phyloP scores from a whole-genome alignment of 208 protist species.

The Crithidia thermophila region DNA sequence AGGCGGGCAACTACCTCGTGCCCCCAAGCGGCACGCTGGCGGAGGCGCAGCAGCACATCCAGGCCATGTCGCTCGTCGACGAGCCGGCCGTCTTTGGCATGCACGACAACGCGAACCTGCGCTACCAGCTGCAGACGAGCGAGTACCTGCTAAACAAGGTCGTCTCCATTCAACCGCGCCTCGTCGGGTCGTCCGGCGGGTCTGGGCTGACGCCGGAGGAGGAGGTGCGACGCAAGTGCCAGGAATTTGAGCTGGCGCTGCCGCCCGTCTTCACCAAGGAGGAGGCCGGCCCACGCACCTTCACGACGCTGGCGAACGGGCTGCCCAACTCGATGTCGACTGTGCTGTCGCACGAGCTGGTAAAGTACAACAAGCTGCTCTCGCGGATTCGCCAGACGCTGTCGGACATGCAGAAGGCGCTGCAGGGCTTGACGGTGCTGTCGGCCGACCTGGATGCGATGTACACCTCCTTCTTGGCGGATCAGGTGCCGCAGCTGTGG shows the following conservation, averaged over 20 bases:
- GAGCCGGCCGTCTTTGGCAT: slow-evolving; percentile 97
- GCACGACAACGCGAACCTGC: slow-evolving; percentile 97
- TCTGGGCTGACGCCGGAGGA: slow-evolving; percentile 78
- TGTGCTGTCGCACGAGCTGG: slow-evolving; percentile 96
- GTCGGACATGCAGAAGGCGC: slow-evolving; percentile 93
- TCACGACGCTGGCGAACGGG: slow-evolving; percentile 91
- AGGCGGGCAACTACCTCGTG: slow-evolving; percentile 79
- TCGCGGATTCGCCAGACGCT: slow-evolving; percentile 85
- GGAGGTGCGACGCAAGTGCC: slow-evolving; percentile 90
- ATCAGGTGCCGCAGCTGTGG: slow-evolving; percentile 97
- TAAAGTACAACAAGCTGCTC: slow-evolving; percentile 97
- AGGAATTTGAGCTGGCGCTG: slow-evolving; percentile 86
- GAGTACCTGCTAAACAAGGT: slow-evolving; percentile 92
- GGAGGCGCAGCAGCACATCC: slow-evolving; percentile 83
- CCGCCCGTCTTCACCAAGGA: slow-evolving; percentile 67
- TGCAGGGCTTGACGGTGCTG: slow-evolving; percentile 98
- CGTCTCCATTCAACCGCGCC: slow-evolving; percentile 91
- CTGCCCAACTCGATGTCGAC: slow-evolving; percentile 96
- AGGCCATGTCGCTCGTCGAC: slow-evolving; percentile 90
- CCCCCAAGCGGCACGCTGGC: slow-evolving; percentile 47
- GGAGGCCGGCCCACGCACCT: slow-evolving; percentile 89
- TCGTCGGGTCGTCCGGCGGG: slow-evolving; percentile 40
- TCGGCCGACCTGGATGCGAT: slow-evolving; percentile 95
- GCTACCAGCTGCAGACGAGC: slow-evolving; percentile 95
- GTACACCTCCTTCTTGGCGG: slow-evolving; percentile 94